These are phyloP conservation scores for Termitomyces eurrhizus DNA, from an alignment of 768 basidiomycete species.

Conservation along the genomic window DNA sequence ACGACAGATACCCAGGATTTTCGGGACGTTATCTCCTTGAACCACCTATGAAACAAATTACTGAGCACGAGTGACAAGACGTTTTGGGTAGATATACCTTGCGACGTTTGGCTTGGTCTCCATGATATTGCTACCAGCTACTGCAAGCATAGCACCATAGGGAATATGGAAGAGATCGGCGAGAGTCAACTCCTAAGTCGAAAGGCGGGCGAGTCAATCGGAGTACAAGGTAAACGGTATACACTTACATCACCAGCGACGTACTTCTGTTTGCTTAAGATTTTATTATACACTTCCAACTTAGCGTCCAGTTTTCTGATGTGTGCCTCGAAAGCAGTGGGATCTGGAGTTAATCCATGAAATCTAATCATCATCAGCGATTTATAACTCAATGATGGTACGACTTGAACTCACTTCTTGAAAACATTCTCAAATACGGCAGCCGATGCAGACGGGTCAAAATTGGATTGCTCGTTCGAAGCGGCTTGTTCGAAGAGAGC, in stretches of 20 bases:
- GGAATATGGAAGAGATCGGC: constrained; percentile 47
- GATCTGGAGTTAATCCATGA: constrained; percentile 42
- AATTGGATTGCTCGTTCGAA: constrained; percentile 50
- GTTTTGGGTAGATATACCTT: constrained; percentile 24
- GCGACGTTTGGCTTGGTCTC: constrained; percentile 39
- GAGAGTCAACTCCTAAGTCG: constrained; percentile 35
- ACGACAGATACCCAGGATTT: constrained; percentile 47
- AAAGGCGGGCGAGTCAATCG: constrained; percentile 17
- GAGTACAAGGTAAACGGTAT: constrained; percentile 45
- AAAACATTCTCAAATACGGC: constrained; percentile 47
- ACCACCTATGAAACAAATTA: constrained; percentile 13
- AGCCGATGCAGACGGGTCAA: constrained; percentile 41
- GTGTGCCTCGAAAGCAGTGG: constrained; percentile 31
- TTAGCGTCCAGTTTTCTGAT: constrained; percentile 30
- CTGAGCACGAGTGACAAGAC: background rate
- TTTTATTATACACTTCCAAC: constrained; percentile 51
- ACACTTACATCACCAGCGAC: constrained; percentile 46
- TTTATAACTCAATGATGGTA: background rate
- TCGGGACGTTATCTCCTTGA: constrained; percentile 37
- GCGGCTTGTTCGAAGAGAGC: constrained; percentile 52
- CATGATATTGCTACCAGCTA: constrained; percentile 26
- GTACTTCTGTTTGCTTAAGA: constrained; percentile 54
- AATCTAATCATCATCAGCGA: constrained; percentile 26
- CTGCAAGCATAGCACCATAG: constrained; percentile 24
- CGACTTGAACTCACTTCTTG: constrained; percentile 35